Conservation (phyloP, 2,329 filamentous ascomycete genomes). For the Pseudogymnoascus sp. region DNA sequence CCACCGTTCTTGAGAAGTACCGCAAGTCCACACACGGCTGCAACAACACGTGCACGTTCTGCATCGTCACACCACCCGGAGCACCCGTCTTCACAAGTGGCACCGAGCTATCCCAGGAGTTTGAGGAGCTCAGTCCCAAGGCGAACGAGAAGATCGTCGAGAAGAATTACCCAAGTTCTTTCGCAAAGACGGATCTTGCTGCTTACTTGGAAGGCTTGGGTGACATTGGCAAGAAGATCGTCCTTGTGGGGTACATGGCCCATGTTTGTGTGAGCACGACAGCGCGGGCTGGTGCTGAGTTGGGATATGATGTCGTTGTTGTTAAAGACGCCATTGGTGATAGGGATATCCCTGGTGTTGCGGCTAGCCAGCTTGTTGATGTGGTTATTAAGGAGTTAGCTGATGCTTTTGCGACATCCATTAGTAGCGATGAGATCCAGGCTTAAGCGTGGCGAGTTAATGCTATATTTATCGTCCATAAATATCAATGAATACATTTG, state of each 20-base stretch:
- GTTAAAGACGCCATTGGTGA: conserved; percentile 59
- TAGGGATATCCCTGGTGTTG: conserved; percentile 56
- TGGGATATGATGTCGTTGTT: conserved; percentile 57
- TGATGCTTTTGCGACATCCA: conserved; percentile 57
- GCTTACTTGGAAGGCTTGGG: conserved; percentile 44
- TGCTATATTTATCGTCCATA: not conserved
- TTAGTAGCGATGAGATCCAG: conserved; percentile 31
- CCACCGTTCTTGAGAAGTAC: conserved; percentile 52
- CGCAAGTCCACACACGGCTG: conserved; percentile 34
- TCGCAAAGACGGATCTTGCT: conserved; percentile 54
- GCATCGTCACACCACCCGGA: conserved; percentile 50
- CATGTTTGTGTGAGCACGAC: conserved; percentile 61
- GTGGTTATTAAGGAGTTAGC: conserved; percentile 52
- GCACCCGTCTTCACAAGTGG: conserved; percentile 61
- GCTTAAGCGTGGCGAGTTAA: not conserved
- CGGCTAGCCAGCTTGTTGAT: conserved; percentile 45
- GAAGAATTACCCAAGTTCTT: conserved; percentile 54
- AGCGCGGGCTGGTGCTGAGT: conserved; percentile 52
- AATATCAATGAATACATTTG: not conserved
- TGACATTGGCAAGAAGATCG: conserved; percentile 47
- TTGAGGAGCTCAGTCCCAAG: conserved; percentile 50
- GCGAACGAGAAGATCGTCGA: conserved; percentile 48
- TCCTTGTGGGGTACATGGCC: conserved; percentile 57
- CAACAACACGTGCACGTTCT: conserved; percentile 47
- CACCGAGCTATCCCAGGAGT: conserved; percentile 53